Percentiles rank a stretch among this genome's conserved stretches.
phyloP scores from a whole-genome alignment of 805 yeast species.

The Sugiyamaella lignohabitans region DNA sequence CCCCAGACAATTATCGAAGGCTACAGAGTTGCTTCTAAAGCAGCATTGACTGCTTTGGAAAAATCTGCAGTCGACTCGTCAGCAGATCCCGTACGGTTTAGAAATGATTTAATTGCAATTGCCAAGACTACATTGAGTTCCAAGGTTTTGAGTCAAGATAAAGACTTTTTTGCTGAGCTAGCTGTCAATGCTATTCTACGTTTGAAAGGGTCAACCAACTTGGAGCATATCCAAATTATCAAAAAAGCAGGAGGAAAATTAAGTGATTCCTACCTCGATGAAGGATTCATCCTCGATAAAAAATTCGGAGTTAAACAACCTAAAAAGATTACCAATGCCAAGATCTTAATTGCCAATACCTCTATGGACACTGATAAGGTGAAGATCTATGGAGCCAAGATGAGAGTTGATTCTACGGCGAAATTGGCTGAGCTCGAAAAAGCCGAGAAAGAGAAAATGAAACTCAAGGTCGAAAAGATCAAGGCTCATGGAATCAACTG shows the following conservation, averaged over 20 bases:
- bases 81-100: slow-evolving; percentile 49
- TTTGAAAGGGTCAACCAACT: slow-evolving; percentile 77
- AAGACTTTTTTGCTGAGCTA: slow-evolving; percentile 76
- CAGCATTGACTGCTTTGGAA: slow-evolving; percentile 79
- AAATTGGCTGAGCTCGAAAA: slow-evolving; percentile 90
- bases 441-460: slow-evolving; percentile 94
- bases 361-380: slow-evolving; percentile 94
- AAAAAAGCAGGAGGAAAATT: slow-evolving; percentile 91
- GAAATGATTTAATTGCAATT: slow-evolving; percentile 72
- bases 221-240: slow-evolving; percentile 88
- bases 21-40: slow-evolving; percentile 76
- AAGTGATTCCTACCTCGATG: slow-evolving; percentile 88
- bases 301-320: slow-evolving; percentile 94
- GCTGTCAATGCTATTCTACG: slow-evolving; percentile 94
- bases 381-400: slow-evolving; percentile 94
- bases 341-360: slow-evolving; percentile 88
- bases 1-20: slow-evolving; percentile 98
- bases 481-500: slow-evolving; percentile 80
- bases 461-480: slow-evolving; percentile 78
- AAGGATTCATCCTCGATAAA: slow-evolving; percentile 89
- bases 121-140: slow-evolving; percentile 92
- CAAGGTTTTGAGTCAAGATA: slow-evolving; percentile 91
- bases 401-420: slow-evolving; percentile 90
- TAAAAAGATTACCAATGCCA: slow-evolving; percentile 72
- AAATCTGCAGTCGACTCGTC: slow-evolving; percentile 71